Base-by-base conservation (phyloP, 495 filamentous ascomycete genomes). In the Aspergillus affinis region DNA sequence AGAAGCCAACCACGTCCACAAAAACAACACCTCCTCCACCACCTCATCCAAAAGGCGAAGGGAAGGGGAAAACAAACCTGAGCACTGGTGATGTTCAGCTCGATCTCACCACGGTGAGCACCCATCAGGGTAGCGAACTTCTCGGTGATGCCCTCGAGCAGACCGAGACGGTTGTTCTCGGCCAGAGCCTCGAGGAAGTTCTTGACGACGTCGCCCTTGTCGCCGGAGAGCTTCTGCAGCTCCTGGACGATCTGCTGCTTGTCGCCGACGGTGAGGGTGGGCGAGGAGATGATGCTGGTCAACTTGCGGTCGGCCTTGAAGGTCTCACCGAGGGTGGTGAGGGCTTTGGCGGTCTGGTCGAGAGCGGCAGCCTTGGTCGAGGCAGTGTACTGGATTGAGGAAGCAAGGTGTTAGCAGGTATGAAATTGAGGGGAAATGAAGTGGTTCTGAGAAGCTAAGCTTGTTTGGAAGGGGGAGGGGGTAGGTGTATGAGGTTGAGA, bases 81-180 rank as follows among this genome's bases (percentile, higher is more conserved):
- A 77, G 94, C 94, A 73, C 86, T 90, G 66, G 89, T 96, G 67
- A 98, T 88, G 65, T 81, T 81, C 76, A 97, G 78, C 83, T 98
- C 93, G 65, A 98, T 81, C 87, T 98, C 94, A 56, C 93, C 94
- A 68, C 85, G 88, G 65, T 90, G 81, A 53, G 94, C 94, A 68
- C 91, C 83, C 84, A 98, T 95, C 65, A 98, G 80, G 68, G 83
- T 82, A 56, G 67, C 81, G 75, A 97, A 98, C 83, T 98, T 96
- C 73, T 88, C 87, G 74, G 86, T 88, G 61, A 97, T 88, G 65
- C 84, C 85, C 72, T 88, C 82, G 48, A 98, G 81, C 56, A 94
- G 77, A 44, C 88, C 87, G 61, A 98, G 81, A 55, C 94, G 86
- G 84, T 98, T 98, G 86, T 98, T 96, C 78, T 95, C 91, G 54